Evolutionary conservation across 2,329 filamentous ascomycete genomes (phyloP).

Genomic region (Xylariales sp.): DNA sequence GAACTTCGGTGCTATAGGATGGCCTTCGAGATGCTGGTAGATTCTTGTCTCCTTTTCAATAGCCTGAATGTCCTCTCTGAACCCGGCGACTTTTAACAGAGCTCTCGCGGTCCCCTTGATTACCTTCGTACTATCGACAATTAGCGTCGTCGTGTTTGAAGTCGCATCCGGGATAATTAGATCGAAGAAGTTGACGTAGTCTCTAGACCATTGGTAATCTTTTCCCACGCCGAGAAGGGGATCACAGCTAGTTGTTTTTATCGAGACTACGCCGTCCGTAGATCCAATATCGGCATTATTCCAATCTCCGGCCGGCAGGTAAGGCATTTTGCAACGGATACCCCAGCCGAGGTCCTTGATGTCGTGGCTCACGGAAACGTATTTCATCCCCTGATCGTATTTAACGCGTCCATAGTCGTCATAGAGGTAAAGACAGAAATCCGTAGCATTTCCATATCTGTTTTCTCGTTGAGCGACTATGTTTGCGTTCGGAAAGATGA

Average conservation of each 20-base stretch:
- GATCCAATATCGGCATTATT: not conserved
- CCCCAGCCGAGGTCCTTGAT: not conserved
- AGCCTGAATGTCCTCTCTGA: not conserved
- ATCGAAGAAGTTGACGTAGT: no score
- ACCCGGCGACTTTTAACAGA: constrained; percentile 25
- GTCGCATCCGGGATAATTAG: no score
- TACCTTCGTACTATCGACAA: constrained; percentile 1
- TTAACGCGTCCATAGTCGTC: no score
- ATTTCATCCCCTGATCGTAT: not conserved
- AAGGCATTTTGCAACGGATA: not conserved
- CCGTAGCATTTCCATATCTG: not conserved
- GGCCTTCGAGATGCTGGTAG: not conserved
- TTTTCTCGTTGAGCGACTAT: no score
- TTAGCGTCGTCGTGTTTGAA: not conserved
- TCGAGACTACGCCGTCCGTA: not conserved
- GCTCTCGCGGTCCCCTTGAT: constrained; percentile 1
- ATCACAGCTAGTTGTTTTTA: not conserved
- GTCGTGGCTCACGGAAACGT: not conserved
- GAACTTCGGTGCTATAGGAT: constrained; percentile 14
- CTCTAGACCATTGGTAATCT: no score
- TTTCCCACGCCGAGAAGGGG: not conserved
- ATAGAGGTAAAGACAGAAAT: not conserved
- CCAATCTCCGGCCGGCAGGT: constrained; percentile 12
- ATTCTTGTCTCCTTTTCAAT: not conserved
- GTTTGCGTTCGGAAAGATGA: no score